phyloP scores from a whole-genome alignment of 768 basidiomycete species.

The Lactarius pseudohatsudake region DNA sequence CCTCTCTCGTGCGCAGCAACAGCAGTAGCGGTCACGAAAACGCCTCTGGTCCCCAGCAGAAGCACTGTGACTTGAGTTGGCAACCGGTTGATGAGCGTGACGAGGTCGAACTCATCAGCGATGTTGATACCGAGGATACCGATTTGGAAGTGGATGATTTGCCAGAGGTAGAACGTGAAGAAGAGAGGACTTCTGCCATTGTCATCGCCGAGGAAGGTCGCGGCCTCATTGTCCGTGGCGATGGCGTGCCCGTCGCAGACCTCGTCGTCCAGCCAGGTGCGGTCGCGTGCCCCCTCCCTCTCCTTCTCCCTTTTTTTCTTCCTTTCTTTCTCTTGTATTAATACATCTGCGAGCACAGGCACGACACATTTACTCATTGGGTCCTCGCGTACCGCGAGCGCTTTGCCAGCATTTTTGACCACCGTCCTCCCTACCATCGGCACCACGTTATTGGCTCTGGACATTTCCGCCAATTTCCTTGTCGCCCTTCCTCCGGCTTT shows the following conservation, averaged over 20 bases:
- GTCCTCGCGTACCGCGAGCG: constrained; percentile 74
- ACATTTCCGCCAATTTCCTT: constrained; percentile 88
- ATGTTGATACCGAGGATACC: constrained; percentile 49
- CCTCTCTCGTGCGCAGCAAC: constrained; percentile 61
- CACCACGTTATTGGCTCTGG: constrained; percentile 82
- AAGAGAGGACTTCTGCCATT: constrained; percentile 73
- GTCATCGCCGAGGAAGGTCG: constrained; percentile 83
- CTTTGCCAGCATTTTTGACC: constrained; percentile 73
- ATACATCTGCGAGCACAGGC: constrained; percentile 45
- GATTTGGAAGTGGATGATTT: constrained; percentile 44
- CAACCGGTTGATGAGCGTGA: constrained; percentile 71
- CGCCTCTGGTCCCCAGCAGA: constrained; percentile 52
- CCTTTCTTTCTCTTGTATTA: constrained; percentile 3
- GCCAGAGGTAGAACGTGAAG: constrained; percentile 49
- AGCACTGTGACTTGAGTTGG: constrained; percentile 76
- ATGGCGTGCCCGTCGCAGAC: constrained; percentile 57
- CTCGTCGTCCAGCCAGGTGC: constrained; percentile 73
- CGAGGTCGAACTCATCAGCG: constrained; percentile 58
- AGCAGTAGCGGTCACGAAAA: constrained; percentile 41
- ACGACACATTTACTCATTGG: constrained; percentile 93
- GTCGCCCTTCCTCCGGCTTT: constrained; percentile 81
- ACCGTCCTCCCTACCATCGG: constrained; percentile 68
- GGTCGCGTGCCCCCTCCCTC: constrained; percentile 29
- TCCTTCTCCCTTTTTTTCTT: neutral
- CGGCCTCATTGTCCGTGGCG: constrained; percentile 77